Evolutionary conservation across 805 yeast species (phyloP).

Genomic region (Cephaloascus fragrans): DNA sequence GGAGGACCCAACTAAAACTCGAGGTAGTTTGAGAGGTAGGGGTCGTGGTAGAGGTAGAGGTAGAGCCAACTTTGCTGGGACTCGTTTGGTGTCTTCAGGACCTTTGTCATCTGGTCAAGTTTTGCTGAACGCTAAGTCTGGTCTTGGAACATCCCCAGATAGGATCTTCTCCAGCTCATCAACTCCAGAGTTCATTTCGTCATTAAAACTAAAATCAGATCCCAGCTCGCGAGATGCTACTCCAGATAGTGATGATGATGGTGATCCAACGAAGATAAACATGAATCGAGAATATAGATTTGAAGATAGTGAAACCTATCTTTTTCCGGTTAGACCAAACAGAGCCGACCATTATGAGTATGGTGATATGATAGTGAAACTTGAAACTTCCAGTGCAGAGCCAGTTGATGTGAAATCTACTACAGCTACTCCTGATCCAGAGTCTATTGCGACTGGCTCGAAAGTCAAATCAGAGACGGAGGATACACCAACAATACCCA

Average conservation of each 20-base stretch:
- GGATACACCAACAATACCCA: background rate
- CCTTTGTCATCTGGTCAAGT: slow-evolving; percentile 63
- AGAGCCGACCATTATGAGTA: slow-evolving; percentile 35
- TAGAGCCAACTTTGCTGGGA: slow-evolving; percentile 32
- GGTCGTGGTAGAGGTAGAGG: slow-evolving; percentile 16
- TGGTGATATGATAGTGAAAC: slow-evolving; percentile 7
- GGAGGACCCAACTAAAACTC: slow-evolving; percentile 10
- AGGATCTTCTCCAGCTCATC: slow-evolving; percentile 24
- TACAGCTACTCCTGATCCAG: slow-evolving; percentile 11
- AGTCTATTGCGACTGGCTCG: slow-evolving; percentile 10
- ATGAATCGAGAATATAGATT: slow-evolving; percentile 53
- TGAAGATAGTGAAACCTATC: slow-evolving; percentile 39
- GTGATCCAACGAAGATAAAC: slow-evolving; percentile 39
- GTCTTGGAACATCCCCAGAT: slow-evolving; percentile 15
- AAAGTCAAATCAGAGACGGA: background rate
- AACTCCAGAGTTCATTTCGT: slow-evolving; percentile 30
- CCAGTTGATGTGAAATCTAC: slow-evolving; percentile 5
- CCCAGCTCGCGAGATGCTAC: slow-evolving; percentile 7
- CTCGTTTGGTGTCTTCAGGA: slow-evolving; percentile 63
- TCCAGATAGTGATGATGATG: slow-evolving; percentile 24
- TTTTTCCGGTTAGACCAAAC: slow-evolving; percentile 66
- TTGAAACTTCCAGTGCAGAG: background rate
- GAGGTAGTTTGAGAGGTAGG: slow-evolving; percentile 16
- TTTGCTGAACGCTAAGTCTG: slow-evolving; percentile 17
- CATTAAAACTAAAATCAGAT: slow-evolving; percentile 19